Evolutionary conservation across 805 yeast genomes (phyloP), one percentile per base, ranked within the genome.

Genomic region (Candida broadrunensis): DNA sequence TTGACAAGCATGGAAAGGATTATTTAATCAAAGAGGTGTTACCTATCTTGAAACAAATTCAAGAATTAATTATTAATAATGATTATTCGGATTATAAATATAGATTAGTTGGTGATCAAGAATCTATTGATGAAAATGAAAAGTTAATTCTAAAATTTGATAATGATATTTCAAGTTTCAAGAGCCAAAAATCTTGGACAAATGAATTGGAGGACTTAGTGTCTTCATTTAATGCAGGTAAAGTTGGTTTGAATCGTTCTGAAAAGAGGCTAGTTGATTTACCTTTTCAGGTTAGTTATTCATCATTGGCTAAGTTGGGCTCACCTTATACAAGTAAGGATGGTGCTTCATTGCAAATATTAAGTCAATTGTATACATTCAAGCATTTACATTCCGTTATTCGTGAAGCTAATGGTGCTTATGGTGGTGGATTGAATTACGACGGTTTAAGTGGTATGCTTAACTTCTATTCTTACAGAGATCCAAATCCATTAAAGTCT

Each of bases 371-470:
- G 43, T 61, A 89, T 50, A 83, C 96, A 0, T 90, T 84, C 63
- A 87, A 85, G 55, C 79, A 86, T 50, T 67, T 93, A 36, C 99
- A 93, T 61, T 78, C 88, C 11, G 96, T 89, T 48, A 81, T 93
- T 29, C 78, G 99, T 49, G 99, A 93, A 57, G 81, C 91, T 54
- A 96, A 96, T 42, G 99, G 99, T 44, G 99, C 99, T 0, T 93
- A 93, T 57, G 99, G 99, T 6, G 98, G 96, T 5, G 99, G 99
- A 3, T 85, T 95, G 4, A 66, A 77, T 6, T 93, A 83, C 59
- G 86, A 83, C 57, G 88, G 91, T 0, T 58, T 87, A 17, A 88
- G 85, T 37, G 98, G 97, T 0, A 52, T 82, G 2, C 79, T 91
- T 54, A 77, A 85, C 25, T 88, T 75, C 65, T 93, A 85, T 64